A percentile compares a stretch with the other conserved stretches of the same genome.
phyloP scores from a whole-genome alignment of 305 asterid genomes.

The Withania somnifera region DNA sequence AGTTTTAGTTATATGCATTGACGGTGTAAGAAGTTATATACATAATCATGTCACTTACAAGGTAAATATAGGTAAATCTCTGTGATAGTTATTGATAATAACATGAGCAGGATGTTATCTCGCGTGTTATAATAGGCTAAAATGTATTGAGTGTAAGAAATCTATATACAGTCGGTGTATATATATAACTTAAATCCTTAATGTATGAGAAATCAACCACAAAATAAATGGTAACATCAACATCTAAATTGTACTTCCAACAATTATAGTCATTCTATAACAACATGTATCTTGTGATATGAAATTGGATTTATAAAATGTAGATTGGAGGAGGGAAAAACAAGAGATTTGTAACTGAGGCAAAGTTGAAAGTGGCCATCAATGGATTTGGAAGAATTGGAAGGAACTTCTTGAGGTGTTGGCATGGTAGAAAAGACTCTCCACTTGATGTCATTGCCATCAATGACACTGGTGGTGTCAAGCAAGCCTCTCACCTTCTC shows the following conservation, averaged over 20 bases:
- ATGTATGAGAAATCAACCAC: not conserved
- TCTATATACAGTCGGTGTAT: not conserved
- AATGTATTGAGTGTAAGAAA: not conserved
- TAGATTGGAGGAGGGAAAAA: constrained; percentile 63
- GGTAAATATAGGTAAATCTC: not conserved
- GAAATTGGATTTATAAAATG: not conserved
- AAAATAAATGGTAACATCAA: not conserved
- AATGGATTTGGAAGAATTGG: constrained; percentile 93
- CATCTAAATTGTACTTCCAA: not conserved
- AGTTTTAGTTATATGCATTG: no score
- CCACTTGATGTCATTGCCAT: constrained; percentile 72
- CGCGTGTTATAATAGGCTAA: not conserved
- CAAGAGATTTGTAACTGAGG: constrained; percentile 65
- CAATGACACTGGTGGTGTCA: constrained; percentile 89
- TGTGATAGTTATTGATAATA: not conserved
- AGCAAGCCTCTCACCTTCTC: constrained; percentile 94
- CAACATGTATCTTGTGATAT: not conserved
- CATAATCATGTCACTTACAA: not conserved
- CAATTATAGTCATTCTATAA: not conserved
- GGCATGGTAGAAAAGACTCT: constrained; percentile 93
- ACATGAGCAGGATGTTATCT: not conserved
- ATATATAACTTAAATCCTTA: not conserved
- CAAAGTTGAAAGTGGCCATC: constrained; percentile 85
- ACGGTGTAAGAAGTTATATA: no score
- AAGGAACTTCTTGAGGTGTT: constrained; percentile 85